These are phyloP conservation scores for Orbilia blumenaviensis DNA, from an alignment of 2,329 filamentous ascomycete genomes.

Conservation along the genomic window DNA sequence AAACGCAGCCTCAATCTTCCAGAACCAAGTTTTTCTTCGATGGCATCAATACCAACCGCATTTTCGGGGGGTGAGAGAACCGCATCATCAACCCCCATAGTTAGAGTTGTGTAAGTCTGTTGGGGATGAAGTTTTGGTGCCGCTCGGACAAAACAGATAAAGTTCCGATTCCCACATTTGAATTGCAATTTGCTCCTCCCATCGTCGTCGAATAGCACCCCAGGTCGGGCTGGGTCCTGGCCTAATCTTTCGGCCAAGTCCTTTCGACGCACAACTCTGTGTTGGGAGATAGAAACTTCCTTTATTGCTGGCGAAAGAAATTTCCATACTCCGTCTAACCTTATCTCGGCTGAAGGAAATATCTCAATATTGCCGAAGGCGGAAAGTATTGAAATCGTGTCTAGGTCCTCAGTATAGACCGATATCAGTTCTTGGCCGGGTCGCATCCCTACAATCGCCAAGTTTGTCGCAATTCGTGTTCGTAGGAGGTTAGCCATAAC, in stretches of 20 bases:
- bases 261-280: constrained; percentile 20
- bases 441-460: constrained; percentile 43
- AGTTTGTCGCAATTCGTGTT: constrained; percentile 36
- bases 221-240: constrained; percentile 26
- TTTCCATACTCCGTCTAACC: constrained; percentile 43
- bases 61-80: constrained; percentile 34
- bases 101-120: constrained; percentile 35
- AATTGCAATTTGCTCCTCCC: constrained; percentile 49
- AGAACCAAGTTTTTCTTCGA: constrained; percentile 36
- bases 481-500: constrained; percentile 45
- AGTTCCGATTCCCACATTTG: constrained; percentile 35
- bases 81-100: constrained; percentile 45
- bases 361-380: constrained; percentile 47
- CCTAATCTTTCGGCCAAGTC: constrained; percentile 36
- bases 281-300: constrained; percentile 47
- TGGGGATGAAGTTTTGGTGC: constrained; percentile 37
- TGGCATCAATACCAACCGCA: not conserved
- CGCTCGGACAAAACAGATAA: constrained; percentile 35
- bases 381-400: constrained; percentile 41
- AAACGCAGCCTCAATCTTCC: constrained; percentile 36
- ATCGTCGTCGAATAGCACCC: constrained; percentile 24
- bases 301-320: constrained; percentile 33
- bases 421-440: constrained; percentile 35
- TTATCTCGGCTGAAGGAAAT: constrained; percentile 42
- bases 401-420: constrained; percentile 36